Evolutionary conservation across 768 basidiomycete species (phyloP), one percentile per base, ranked within the genome.

Genomic region (Symmetrospora coprosmae): DNA sequence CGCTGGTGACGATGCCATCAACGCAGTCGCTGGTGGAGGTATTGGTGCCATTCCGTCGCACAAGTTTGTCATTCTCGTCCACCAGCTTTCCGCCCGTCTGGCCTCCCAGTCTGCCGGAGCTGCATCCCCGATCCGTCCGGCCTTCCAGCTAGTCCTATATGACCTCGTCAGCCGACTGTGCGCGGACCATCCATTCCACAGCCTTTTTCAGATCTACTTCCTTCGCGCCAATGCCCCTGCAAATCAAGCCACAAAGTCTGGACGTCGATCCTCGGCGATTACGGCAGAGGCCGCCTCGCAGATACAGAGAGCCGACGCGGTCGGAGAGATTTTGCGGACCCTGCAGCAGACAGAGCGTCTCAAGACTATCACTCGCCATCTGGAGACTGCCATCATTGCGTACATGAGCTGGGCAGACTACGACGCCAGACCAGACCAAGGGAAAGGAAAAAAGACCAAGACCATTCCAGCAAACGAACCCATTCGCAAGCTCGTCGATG

Each of bases 71-170:
- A 87, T 89, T 72, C 77, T 97, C 53, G 82, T 87, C 9, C 88
- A 91, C 73, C 94, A 99, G 73, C 80, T 99, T 4, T 82, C 89
- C 0, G 90, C 92, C n/a, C 81, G 91, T 7, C 77, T 97, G 30
- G 79, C 83, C 13, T 79, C 74, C 47, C 53, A 60, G 31, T 28
- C 19, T 1, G 28, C 25, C 1, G 61, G 41, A 9, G 45, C 38
- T 60, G 75, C 16, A 64, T 70, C 8, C 53, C 34, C 73, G 0
- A n/a, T n/a, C n/a, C n/a, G n/a, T n/a, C n/a, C n/a, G n/a, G n/a
- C n/a, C n/a, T 75, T 76, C 50, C 87, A 89, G 67, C 67, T 71
- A 21, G 80, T 77, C 61, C 76, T 97, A 4, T 81, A 83, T 50
- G 72, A 67, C 1, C 76, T 97, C 23, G 58, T 84, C 4, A 78